Conservation (phyloP, 2,329 filamentous ascomycete genomes). For the Claviceps cyperi region DNA sequence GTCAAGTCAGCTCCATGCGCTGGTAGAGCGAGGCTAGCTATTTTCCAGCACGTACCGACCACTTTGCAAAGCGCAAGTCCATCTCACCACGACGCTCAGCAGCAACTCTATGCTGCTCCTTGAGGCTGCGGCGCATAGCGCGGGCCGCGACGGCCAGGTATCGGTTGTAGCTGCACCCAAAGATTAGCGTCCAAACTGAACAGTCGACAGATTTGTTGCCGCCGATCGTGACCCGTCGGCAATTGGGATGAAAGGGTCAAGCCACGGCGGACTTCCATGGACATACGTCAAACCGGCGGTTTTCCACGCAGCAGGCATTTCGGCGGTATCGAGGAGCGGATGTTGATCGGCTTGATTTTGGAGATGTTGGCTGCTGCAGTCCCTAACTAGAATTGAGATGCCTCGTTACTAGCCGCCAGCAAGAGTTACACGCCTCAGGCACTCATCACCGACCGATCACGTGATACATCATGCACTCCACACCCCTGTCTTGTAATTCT, state of each 20-base stretch:
- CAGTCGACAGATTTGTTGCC: conserved; percentile 1
- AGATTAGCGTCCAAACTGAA: conserved; percentile 1
- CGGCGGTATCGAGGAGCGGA: conserved; percentile 30
- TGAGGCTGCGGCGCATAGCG: conserved; percentile 89
- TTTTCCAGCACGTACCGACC: conserved; percentile 54
- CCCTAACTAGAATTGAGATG: conserved; percentile 21
- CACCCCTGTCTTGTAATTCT: no score
- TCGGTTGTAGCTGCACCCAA: conserved; percentile 77
- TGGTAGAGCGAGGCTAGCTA: not conserved
- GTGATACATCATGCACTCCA: conserved; percentile 8
- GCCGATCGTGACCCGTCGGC: not conserved
- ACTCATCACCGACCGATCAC: conserved; percentile 6
- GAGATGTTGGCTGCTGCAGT: conserved; percentile 21
- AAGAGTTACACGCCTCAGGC: conserved; percentile 19
- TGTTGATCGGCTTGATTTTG: conserved; percentile 12
- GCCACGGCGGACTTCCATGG: conserved; percentile 14
- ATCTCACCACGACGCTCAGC: conserved; percentile 84
- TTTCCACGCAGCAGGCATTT: conserved; percentile 98
- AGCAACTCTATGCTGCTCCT: conserved; percentile 77
- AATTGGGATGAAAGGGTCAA: not conserved
- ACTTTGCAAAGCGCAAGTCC: conserved; percentile 85
- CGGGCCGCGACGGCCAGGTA: conserved; percentile 93
- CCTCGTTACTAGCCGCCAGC: conserved; percentile 9
- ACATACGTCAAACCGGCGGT: conserved; percentile 89
- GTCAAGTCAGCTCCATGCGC: conserved; percentile 12